Percentiles rank a stretch among this genome's conserved stretches.
Evolutionary conservation across 2,329 filamentous ascomycete species (phyloP).

Genomic region (Epichloe sibirici): DNA sequence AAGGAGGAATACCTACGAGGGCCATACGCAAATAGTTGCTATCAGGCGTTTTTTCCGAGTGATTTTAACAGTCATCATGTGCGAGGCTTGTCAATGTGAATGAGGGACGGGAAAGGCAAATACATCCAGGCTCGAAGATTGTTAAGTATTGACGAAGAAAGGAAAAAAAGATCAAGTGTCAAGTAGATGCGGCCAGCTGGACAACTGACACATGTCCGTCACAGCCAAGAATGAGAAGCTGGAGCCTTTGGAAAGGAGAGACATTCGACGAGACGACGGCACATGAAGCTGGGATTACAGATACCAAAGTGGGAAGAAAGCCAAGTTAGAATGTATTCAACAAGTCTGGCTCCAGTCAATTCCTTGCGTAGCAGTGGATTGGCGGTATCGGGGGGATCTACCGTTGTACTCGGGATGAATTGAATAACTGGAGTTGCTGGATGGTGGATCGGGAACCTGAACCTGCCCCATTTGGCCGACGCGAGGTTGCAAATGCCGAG

Average conservation of each 20-base stretch:
- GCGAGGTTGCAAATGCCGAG: background rate
- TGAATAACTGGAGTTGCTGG: no score
- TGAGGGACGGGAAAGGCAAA: background rate
- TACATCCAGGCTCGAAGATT: background rate
- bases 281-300: no score
- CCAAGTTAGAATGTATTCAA: background rate
- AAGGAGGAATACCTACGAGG: conserved; percentile 28
- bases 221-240: background rate
- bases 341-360: background rate
- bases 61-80: conserved; percentile 12
- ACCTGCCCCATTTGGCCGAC: background rate
- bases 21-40: conserved; percentile 37
- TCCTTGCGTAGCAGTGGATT: background rate
- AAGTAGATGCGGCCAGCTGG: background rate
- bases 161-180: background rate
- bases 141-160: background rate
- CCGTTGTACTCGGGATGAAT: no score
- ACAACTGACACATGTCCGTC: background rate
- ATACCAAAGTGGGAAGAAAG: background rate
- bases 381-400: background rate
- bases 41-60: conserved; percentile 32
- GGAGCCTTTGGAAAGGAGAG: background rate
- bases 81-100: background rate
- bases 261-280: no score
- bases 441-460: background rate